Percentiles rank a stretch among this genome's conserved stretches.
Conservation (phyloP, 2,329 filamentous ascomycete genomes). For the Teratosphaeria destructans region DNA sequence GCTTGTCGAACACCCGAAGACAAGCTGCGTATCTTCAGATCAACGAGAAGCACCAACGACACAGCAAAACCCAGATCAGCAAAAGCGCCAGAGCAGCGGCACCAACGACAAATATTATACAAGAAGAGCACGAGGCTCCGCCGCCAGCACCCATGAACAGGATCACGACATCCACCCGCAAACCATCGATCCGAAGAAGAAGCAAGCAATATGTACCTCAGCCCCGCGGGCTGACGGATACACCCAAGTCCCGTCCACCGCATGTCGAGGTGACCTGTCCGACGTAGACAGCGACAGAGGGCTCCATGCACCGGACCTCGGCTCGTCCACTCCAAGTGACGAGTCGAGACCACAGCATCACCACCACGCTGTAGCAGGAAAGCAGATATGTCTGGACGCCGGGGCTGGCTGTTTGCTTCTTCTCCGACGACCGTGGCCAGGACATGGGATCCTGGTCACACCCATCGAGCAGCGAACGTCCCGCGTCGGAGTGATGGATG, state of each 20-base stretch:
- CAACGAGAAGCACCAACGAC: background rate
- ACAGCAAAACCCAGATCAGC: background rate
- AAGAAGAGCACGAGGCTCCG: background rate
- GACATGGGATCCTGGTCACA: background rate
- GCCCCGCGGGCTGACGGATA: background rate
- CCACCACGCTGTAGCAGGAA: background rate
- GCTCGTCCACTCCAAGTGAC: background rate
- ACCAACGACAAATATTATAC: background rate
- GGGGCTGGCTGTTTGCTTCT: background rate
- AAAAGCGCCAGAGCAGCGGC: background rate
- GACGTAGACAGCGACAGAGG: background rate
- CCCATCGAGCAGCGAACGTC: background rate
- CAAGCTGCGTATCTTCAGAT: background rate
- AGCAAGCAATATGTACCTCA: background rate
- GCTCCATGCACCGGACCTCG: background rate
- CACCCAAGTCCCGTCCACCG: background rate
- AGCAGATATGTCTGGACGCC: background rate
- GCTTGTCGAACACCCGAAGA: background rate
- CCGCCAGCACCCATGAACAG: background rate
- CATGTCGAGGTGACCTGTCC: background rate
- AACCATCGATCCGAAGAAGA: background rate
- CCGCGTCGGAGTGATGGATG: background rate
- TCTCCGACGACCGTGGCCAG: background rate
- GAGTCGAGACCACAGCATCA: background rate
- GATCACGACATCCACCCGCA: background rate